Conservation (phyloP, 176 grass and related monocot species). For the Zea luxurians region DNA sequence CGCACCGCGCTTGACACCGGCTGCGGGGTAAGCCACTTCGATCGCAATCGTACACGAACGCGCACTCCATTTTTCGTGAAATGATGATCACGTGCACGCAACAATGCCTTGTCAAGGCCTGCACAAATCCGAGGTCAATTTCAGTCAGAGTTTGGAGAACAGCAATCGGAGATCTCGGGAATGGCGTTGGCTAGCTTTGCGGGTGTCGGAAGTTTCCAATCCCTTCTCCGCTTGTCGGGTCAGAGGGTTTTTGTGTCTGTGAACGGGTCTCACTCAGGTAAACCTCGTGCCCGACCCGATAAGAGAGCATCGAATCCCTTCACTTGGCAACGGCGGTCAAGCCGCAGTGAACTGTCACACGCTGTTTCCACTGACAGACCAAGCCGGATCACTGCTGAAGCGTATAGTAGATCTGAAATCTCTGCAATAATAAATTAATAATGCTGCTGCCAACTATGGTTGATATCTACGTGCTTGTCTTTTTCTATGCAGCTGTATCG, state of each 20-base stretch:
- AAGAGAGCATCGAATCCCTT: neutral
- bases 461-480: neutral
- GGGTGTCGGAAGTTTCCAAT: constrained; percentile 34
- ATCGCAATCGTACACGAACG: neutral
- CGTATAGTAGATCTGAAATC: neutral
- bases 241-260: neutral
- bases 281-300: constrained; percentile 20
- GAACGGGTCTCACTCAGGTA: constrained; percentile 24
- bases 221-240: neutral
- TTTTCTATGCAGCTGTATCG: neutral
- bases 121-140: constrained; percentile 27
- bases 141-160: constrained; percentile 10
- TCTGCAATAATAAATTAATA: constrained; percentile 3
- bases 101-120: neutral
- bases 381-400: neutral
- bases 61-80: neutral
- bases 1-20: constrained; percentile 92
- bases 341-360: constrained; percentile 9
- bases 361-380: neutral
- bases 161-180: constrained; percentile 41
- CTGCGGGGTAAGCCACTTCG: constrained; percentile 62
- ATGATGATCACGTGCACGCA: constrained; percentile 2
- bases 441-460: neutral
- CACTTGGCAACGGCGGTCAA: neutral
- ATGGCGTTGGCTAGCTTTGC: constrained; percentile 36